Base-by-base conservation (phyloP, 306 rosid species). In the Castanea mollissima region DNA sequence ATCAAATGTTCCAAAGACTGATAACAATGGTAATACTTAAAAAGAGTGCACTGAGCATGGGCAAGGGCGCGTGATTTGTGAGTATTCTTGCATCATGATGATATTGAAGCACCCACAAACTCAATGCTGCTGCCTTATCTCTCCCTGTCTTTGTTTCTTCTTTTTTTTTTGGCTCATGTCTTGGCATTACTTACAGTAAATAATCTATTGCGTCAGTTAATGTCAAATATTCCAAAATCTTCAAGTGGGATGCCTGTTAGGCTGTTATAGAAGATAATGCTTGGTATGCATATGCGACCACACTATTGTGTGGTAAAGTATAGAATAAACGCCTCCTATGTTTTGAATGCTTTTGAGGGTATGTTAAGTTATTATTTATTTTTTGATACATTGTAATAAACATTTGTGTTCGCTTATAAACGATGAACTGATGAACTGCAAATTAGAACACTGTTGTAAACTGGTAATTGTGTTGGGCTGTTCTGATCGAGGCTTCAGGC, bases 21-120 rank as follows among this genome's bases (percentile, higher is more conserved):
- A 69, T 18, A 16, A 8, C 2, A 25, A 49, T 23, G n/a, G 71
- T 10, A 64, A 49, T 16, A 49, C 54, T 49, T 49, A 49, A 13
- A 49, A 49, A 29, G 6, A 60, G 35, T 69, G 75, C 41, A 56
- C 67, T 16, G n/a, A 49, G 80, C 80, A 57, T 69, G 84, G 52
- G n/a, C 63, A 56, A 27, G 13, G 41, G 14, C 64, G 4, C 1
- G 31, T 25, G 31, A 49, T 19, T 35, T 6, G 27, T 13, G 14
- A 29, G 21, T 62, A 6, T 49, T 38, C 16, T 38, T 38, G 41
- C 41, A 35, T 35, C 9, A 35, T 35, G 41, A 29, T 23, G 32
- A 52, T 11, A 15, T 27, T 21, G 20, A 16, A 16, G 55, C 20
- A 72, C 46, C 74, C 19, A 14, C 34, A 23, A 23, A 19, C 27